Evolutionary conservation across 345 rosid species (phyloP), one percentile per base, ranked within the genome.

Genomic region (Aurinia saxatilis): DNA sequence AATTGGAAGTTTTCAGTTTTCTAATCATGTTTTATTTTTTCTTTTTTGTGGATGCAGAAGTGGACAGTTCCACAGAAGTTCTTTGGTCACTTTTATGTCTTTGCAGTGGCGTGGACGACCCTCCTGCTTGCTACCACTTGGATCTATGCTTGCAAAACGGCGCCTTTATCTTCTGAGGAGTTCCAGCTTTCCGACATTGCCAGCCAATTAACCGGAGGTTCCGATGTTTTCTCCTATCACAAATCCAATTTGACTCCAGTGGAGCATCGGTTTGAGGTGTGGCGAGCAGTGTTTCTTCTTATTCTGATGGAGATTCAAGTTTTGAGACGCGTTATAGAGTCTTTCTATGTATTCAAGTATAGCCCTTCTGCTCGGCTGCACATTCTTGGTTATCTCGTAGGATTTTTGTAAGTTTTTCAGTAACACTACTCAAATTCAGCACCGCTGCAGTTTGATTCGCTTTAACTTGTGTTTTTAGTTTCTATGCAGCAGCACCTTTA

Each of bases 291-390:
- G 50, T 78, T 86, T 63, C 77, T 84, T 58, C 92, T 85, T 23
- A 13, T 81, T 51, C 68, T 87, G 17, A 78, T 87, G 91, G 93
- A 87, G 71, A 64, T 67, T 9, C 97, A 90, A 66, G 84, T 84
- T 23, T 23, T 80, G 31, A 75, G 91, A 77, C 90, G 90, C 37
- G 85, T 84, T 44, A 67, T 70, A 3, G 97, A 90, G 77, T 61
- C 86, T 0, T 33, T 81, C 5, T 79, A 76, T 61, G 78, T 82
- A 1, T 87, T 82, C 60, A 67, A 80, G 31, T 84, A 87, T 45
- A 82, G 87, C 70, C 81, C 89, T 16, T 68, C 79, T 2, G 93
- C 93, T 51, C 80, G 79, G 50, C 72, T 85, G 82, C 84, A 85
- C 55, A 61, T 87, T 35, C 74, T 78, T 30, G 78, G 75, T 73